Percentiles rank a stretch among this genome's conserved stretches.
These are phyloP conservation scores for Larix kaempferi DNA, from an alignment of 75 land plant species.

Conservation along the genomic window DNA sequence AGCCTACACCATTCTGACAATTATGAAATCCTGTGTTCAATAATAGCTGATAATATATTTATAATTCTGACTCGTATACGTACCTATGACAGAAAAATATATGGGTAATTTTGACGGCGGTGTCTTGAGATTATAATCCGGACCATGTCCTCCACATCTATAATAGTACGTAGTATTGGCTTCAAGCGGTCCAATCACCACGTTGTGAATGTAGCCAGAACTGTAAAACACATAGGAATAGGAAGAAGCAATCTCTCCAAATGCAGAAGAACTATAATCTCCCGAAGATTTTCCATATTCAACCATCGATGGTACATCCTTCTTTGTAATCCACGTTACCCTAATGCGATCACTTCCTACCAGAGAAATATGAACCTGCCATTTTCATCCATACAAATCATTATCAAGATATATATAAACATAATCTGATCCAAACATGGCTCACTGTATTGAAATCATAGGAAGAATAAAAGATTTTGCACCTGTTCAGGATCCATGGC, in stretches of 20 bases:
- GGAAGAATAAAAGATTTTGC: not conserved
- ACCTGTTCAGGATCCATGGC: not conserved
- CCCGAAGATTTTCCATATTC: slow-evolving; percentile 33
- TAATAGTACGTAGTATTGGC: slow-evolving; percentile 30
- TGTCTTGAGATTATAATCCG: slow-evolving; percentile 30
- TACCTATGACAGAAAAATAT: slow-evolving; percentile 36
- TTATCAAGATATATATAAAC: not conserved
- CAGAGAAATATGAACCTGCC: slow-evolving; percentile 43
- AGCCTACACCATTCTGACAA: too few species aligned
- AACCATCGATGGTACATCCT: slow-evolving; percentile 15
- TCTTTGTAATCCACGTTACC: slow-evolving; percentile 34
- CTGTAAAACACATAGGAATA: slow-evolving; percentile 26
- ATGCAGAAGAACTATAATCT: slow-evolving; percentile 16
- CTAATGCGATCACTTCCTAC: slow-evolving; percentile 36
- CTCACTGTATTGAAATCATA: too few species aligned
- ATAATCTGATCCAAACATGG: not conserved
- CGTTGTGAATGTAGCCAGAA: slow-evolving; percentile 34
- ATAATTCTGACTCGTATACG: not conserved
- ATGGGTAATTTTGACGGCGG: slow-evolving; percentile 35
- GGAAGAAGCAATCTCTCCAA: slow-evolving; percentile 12
- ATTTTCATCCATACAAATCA: not conserved
- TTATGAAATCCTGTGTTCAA: too few species aligned
- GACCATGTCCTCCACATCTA: slow-evolving; percentile 28
- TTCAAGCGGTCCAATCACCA: slow-evolving; percentile 27
- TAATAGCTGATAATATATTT: too few species aligned